Percentiles rank a stretch among this genome's conserved stretches.
These are phyloP conservation scores for Medicago lupulina DNA, from an alignment of 306 rosid genomes.

Conservation along the genomic window DNA sequence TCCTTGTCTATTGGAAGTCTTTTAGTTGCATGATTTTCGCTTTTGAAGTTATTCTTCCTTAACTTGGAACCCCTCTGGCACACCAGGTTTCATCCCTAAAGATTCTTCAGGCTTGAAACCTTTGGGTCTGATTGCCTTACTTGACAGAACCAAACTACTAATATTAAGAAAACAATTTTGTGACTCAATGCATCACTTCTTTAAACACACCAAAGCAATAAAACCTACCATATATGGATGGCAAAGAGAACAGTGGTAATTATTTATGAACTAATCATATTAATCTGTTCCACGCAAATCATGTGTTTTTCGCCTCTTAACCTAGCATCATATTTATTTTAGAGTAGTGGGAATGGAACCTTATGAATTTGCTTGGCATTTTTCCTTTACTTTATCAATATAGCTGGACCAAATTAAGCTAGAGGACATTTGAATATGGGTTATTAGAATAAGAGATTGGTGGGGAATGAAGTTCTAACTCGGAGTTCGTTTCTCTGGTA, in stretches of 20 bases:
- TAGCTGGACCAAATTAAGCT: constrained; percentile 1
- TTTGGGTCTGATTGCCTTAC: constrained; percentile 18
- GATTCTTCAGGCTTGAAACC: constrained; percentile 10
- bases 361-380: constrained; percentile 15
- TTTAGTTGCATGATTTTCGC: constrained; percentile 17
- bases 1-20: constrained; percentile 26
- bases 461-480: constrained; percentile 33
- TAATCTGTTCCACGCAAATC: not conserved
- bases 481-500: constrained; percentile 16
- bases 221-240: not conserved
- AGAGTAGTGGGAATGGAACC: constrained; percentile 4
- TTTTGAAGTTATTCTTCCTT: constrained; percentile 1
- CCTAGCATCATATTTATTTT: not conserved
- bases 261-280: not conserved
- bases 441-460: constrained; percentile 7
- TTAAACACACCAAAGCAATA: not conserved
- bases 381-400: constrained; percentile 17
- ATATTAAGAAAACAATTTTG: constrained; percentile 10
- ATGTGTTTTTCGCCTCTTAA: not conserved
- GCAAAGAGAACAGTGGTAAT: not conserved
- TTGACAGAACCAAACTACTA: not conserved
- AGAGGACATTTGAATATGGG: not conserved
- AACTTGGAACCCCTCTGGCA: constrained; percentile 19
- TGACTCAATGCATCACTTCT: not conserved
- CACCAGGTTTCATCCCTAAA: constrained; percentile 13